Conservation (phyloP, 2,329 filamentous ascomycete genomes). For the Alternaria sp. region DNA sequence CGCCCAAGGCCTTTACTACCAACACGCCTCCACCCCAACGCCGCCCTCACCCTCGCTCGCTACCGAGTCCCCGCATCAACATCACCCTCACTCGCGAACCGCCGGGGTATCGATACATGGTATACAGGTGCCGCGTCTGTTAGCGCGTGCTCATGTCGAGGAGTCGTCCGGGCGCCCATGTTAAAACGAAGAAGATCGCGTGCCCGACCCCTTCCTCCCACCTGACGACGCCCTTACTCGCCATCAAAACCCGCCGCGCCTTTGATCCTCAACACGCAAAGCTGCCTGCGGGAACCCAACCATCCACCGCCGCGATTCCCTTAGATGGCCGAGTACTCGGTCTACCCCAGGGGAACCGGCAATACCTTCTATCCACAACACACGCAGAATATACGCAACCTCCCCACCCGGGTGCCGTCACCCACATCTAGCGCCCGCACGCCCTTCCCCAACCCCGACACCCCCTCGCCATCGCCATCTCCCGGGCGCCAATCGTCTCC, state of each 20-base stretch:
- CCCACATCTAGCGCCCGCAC: conserved; percentile 56
- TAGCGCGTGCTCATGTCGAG: conserved; percentile 48
- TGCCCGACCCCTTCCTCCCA: conserved; percentile 55
- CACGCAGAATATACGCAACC: conserved; percentile 58
- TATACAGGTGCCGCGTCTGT: conserved; percentile 36
- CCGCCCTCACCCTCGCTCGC: conserved; percentile 24
- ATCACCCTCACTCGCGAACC: conserved; percentile 25
- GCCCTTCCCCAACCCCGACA: conserved; percentile 58
- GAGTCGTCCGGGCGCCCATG: conserved; percentile 54
- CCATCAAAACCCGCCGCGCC: conserved; percentile 37
- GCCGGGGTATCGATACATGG: conserved; percentile 36
- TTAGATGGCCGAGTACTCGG: conserved; percentile 74
- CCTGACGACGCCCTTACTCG: conserved; percentile 50
- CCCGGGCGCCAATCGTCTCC: conserved; percentile 61
- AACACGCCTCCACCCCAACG: conserved; percentile 13
- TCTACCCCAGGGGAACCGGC: conserved; percentile 68
- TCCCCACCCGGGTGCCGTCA: conserved; percentile 59
- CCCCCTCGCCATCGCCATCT: conserved; percentile 66
- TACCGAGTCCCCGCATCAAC: conserved; percentile 26
- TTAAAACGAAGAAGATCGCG: conserved; percentile 59
- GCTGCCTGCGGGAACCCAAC: conserved; percentile 42
- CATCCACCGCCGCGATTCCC: conserved; percentile 41
- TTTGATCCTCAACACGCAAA: conserved; percentile 37
- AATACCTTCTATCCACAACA: conserved; percentile 67
- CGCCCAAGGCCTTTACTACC: conserved; percentile 15